Conservation (phyloP, 495 filamentous ascomycete species). For the Cenococcum geophilum region DNA sequence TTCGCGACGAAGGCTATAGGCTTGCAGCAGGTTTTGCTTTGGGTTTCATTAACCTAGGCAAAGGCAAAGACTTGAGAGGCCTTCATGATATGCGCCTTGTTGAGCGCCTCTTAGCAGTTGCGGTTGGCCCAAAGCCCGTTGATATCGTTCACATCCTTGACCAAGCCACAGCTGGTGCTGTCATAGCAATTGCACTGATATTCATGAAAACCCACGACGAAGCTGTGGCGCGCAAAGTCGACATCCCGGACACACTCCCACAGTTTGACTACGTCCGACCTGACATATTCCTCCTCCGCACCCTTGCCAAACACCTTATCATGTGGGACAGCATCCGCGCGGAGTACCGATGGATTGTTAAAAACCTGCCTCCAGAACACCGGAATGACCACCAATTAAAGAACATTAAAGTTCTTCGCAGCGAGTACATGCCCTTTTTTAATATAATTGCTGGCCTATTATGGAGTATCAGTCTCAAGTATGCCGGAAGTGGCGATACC, state of each 20-base stretch:
- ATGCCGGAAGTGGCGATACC: constrained; percentile 71
- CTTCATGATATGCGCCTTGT: constrained; percentile 91
- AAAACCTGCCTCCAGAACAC: constrained; percentile 65
- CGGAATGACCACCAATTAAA: constrained; percentile 49
- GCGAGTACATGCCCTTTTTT: constrained; percentile 81
- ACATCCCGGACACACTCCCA: constrained; percentile 79
- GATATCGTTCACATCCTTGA: constrained; percentile 87
- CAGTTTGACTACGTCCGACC: constrained; percentile 94
- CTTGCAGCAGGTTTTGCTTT: constrained; percentile 90
- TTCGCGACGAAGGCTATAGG: constrained; percentile 90
- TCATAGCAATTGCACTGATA: constrained; percentile 83
- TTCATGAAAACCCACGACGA: constrained; percentile 96
- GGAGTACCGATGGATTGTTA: constrained; percentile 63
- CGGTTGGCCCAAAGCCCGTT: constrained; percentile 80
- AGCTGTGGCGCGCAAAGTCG: constrained; percentile 83
- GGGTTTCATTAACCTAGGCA: constrained; percentile 89
- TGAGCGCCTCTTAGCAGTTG: constrained; percentile 76
- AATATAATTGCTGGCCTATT: constrained; percentile 88
- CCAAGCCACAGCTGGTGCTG: constrained; percentile 82
- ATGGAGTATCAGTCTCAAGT: constrained; percentile 75
- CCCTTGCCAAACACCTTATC: constrained; percentile 85
- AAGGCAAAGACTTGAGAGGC: constrained; percentile 79
- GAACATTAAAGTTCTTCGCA: constrained; percentile 52
- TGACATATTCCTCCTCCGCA: constrained; percentile 85
- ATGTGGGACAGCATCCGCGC: constrained; percentile 82